These are phyloP conservation scores for Mycosphaerella arachidis DNA, from an alignment of 2,329 filamentous ascomycete genomes.

Conservation along the genomic window DNA sequence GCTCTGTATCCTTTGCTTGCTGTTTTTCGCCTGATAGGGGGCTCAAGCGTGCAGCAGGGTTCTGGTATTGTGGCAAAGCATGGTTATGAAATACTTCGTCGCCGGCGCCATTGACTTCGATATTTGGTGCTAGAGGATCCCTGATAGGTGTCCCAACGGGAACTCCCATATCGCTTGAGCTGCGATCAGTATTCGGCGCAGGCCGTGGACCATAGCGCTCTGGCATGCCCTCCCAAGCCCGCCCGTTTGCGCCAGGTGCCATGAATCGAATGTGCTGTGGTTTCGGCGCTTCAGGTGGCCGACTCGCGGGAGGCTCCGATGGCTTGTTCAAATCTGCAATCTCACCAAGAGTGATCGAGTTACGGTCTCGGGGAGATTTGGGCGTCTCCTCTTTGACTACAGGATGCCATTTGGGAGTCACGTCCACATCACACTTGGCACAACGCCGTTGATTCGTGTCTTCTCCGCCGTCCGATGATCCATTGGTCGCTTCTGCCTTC, in stretches of 20 bases:
- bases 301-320: not conserved
- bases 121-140: conserved; percentile 5
- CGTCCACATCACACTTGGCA: conserved; percentile 53
- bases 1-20: conserved; percentile 6
- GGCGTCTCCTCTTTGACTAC: conserved; percentile 15
- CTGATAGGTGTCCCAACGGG: conserved; percentile 7
- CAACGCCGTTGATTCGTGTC: conserved; percentile 37
- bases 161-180: conserved; percentile 7
- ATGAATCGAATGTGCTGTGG: conserved; percentile 25
- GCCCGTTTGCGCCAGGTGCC: conserved; percentile 26
- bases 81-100: conserved; percentile 26
- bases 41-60: conserved; percentile 17
- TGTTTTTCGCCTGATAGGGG: conserved; percentile 11
- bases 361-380: conserved; percentile 7
- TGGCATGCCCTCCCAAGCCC: conserved; percentile 30
- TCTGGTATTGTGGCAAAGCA: conserved; percentile 23
- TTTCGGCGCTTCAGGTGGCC: conserved; percentile 2
- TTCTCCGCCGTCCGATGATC: conserved; percentile 17
- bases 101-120: conserved; percentile 16
- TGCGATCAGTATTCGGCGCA: conserved; percentile 10
- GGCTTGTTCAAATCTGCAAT: conserved; percentile 20
- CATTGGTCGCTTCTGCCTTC: conserved; percentile 23
- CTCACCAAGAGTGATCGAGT: conserved; percentile 26
- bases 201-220: conserved; percentile 18
- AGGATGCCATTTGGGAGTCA: conserved; percentile 59